Evolutionary conservation across 495 filamentous ascomycete species (phyloP).

Genomic region (Pseudomonodictys pantanalensis): DNA sequence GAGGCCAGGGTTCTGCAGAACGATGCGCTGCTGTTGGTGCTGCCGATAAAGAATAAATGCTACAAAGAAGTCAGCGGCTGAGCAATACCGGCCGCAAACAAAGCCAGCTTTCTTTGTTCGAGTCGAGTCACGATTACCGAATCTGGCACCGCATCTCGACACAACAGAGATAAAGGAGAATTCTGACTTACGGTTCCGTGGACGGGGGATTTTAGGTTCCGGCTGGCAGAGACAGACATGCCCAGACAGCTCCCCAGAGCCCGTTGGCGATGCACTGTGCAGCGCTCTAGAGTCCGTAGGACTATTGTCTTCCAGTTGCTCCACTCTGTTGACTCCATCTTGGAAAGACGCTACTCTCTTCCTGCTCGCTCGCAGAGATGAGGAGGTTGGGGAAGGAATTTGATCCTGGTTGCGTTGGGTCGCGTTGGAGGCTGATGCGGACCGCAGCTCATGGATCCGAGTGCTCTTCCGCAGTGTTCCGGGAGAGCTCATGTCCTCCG

Average conservation of each 20-base stretch:
- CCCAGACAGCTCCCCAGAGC: constrained; percentile 26
- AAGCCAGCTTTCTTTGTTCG: constrained; percentile 30
- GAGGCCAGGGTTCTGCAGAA: constrained; percentile 78
- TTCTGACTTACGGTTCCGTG: constrained; percentile 81
- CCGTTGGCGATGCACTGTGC: constrained; percentile 14
- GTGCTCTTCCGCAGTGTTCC: constrained; percentile 9
- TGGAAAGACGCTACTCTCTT: constrained; percentile 35
- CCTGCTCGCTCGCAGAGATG: constrained; percentile 23
- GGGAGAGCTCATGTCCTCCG: constrained; percentile 6
- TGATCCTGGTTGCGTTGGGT: constrained; percentile 1
- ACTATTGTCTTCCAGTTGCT: constrained; percentile 10
- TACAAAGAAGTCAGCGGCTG: constrained; percentile 44
- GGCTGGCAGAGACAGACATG: constrained; percentile 89
- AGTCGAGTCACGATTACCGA: not conserved
- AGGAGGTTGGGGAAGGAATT: constrained; percentile 4
- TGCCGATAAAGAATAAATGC: constrained; percentile 98
- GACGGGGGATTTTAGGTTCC: constrained; percentile 87
- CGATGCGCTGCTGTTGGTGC: constrained; percentile 80
- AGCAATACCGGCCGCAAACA: constrained; percentile 26
- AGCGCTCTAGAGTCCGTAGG: constrained; percentile 33
- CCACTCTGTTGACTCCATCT: constrained; percentile 22
- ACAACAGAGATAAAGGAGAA: constrained; percentile 23
- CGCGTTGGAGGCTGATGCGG: not conserved
- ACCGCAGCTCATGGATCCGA: constrained; percentile 1
- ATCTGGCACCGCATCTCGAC: constrained; percentile 1